Percentiles rank a stretch among this genome's conserved stretches.
Evolutionary conservation across 2,329 filamentous ascomycete species (phyloP).

Genomic region (Colletotrichum plurivorum): DNA sequence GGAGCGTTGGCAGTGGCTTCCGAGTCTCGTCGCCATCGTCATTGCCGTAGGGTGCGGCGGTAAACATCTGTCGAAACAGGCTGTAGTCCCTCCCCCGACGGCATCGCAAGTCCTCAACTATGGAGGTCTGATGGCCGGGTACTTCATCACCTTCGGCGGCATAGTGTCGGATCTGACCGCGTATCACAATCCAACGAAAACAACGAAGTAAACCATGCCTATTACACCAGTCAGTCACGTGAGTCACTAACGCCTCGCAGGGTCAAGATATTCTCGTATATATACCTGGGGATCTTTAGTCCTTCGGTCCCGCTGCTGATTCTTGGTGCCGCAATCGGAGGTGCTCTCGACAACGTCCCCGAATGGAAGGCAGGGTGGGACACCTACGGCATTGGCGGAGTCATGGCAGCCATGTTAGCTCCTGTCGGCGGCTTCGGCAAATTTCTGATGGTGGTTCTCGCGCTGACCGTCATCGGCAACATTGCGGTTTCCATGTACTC

Average conservation of each 20-base stretch:
- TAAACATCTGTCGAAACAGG: slow-evolving; percentile 62
- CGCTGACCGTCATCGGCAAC: slow-evolving; percentile 55
- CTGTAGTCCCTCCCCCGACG: slow-evolving; percentile 53
- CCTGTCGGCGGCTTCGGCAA: slow-evolving; percentile 52
- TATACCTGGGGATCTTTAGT: slow-evolving; percentile 64
- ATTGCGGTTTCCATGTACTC: slow-evolving; percentile 56
- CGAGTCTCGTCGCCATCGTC: slow-evolving; percentile 65
- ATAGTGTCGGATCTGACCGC: slow-evolving; percentile 71
- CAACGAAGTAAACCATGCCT: slow-evolving; percentile 52
- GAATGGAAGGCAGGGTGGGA: slow-evolving; percentile 49
- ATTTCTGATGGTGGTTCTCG: slow-evolving; percentile 53
- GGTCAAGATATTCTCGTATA: slow-evolving; percentile 60
- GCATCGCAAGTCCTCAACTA: slow-evolving; percentile 58
- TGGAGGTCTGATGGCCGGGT: slow-evolving; percentile 63
- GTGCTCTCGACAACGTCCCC: slow-evolving; percentile 48
- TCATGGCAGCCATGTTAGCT: slow-evolving; percentile 49
- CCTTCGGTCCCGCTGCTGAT: slow-evolving; percentile 49
- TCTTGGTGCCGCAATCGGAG: slow-evolving; percentile 57
- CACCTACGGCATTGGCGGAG: slow-evolving; percentile 49
- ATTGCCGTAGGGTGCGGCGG: slow-evolving; percentile 69
- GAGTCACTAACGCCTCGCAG: slow-evolving; percentile 40
- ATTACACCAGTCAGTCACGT: not conserved
- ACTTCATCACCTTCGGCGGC: slow-evolving; percentile 69
- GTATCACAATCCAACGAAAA: slow-evolving; percentile 63
- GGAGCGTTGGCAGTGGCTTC: slow-evolving; percentile 71